Percentiles rank a stretch among this genome's conserved stretches.
These are phyloP conservation scores for Acacia melanoxylon DNA, from an alignment of 306 rosid species.

Conservation along the genomic window DNA sequence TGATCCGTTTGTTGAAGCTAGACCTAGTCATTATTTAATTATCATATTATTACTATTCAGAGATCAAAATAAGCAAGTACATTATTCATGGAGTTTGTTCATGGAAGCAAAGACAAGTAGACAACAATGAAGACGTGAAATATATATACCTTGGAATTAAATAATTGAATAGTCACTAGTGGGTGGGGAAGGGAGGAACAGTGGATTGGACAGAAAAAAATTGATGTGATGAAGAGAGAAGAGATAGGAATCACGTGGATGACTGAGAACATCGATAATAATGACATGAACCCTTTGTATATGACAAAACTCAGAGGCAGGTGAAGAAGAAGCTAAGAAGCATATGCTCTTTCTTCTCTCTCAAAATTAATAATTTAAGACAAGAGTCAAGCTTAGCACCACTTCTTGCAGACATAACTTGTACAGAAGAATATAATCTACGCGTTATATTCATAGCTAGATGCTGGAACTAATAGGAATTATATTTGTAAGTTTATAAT, in stretches of 20 bases:
- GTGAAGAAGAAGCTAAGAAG: neutral
- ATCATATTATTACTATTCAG: too few relatives aligned
- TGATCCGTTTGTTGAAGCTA: neutral
- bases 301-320: too few relatives aligned
- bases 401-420: too few relatives aligned
- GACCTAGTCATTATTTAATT: too few relatives aligned
- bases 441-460: too few relatives aligned
- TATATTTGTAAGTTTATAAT: too few relatives aligned
- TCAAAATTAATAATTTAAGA: too few relatives aligned
- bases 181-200: neutral
- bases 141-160: neutral
- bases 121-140: neutral
- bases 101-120: too few relatives aligned
- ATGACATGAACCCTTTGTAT: neutral
- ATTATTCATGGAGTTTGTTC: neutral
- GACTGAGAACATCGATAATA: neutral
- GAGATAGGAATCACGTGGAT: neutral
- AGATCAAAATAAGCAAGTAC: too few relatives aligned
- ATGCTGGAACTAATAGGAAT: too few relatives aligned
- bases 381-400: neutral
- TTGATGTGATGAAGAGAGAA: neutral
- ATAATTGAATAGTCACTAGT: too few relatives aligned
- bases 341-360: neutral
- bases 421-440: too few relatives aligned
- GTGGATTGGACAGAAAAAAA: neutral